Conservation (phyloP, 208 protist species). For the Strigomonas culicis region DNA sequence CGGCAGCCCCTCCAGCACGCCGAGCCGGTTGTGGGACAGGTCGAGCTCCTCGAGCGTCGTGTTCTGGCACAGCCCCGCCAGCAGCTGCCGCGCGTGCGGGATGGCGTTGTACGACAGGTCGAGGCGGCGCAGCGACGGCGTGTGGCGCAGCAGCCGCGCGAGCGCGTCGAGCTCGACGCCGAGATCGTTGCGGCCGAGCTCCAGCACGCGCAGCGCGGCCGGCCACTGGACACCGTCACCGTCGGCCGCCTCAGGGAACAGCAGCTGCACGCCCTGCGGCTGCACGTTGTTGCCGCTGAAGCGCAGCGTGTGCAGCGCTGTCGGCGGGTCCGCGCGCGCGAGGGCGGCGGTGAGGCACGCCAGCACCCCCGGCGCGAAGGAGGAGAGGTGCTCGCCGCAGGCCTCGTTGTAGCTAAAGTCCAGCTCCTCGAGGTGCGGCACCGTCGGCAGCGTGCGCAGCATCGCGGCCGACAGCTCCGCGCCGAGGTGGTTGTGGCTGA, state of each 20-base stretch:
- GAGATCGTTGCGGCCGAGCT: slow-evolving; percentile 67
- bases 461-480: slow-evolving; percentile 46
- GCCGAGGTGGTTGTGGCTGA: slow-evolving; percentile 78
- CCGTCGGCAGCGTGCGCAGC: slow-evolving; percentile 40
- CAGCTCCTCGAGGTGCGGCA: slow-evolving; percentile 58
- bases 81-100: slow-evolving; percentile 22
- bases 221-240: neutral
- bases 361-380: slow-evolving; percentile 41
- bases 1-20: slow-evolving; percentile 32
- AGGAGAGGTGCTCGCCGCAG: slow-evolving; percentile 50
- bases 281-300: slow-evolving; percentile 73
- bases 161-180: slow-evolving; percentile 41
- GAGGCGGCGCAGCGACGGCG: slow-evolving; percentile 30
- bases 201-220: slow-evolving; percentile 42
- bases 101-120: slow-evolving; percentile 70
- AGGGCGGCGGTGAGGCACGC: slow-evolving; percentile 47
- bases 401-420: slow-evolving; percentile 69
- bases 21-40: slow-evolving; percentile 74
- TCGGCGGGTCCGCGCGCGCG: neutral
- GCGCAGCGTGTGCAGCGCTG: slow-evolving; percentile 34
- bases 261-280: slow-evolving; percentile 29
- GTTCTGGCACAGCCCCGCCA: slow-evolving; percentile 28
- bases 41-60: slow-evolving; percentile 35
- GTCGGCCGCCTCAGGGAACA: slow-evolving; percentile 33
- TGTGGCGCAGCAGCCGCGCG: slow-evolving; percentile 30